Evolutionary conservation across 2,329 filamentous ascomycete species (phyloP).

Genomic region (Nothomitra cinnamomea): DNA sequence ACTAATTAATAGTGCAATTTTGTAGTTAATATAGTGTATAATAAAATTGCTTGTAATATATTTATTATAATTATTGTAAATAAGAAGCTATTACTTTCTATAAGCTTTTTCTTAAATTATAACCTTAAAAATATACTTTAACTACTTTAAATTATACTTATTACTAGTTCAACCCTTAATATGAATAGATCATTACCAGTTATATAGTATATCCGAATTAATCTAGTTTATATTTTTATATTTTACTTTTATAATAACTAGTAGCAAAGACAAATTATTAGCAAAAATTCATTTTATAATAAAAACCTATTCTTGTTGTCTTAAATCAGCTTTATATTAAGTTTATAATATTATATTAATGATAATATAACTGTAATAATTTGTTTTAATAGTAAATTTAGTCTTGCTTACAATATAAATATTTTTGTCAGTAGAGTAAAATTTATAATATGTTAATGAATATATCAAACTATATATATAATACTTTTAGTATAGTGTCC

Average conservation of each 20-base stretch:
- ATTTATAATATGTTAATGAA: not conserved
- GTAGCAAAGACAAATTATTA: not conserved
- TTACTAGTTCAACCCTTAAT: no score
- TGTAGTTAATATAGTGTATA: not conserved
- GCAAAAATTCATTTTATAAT: not conserved
- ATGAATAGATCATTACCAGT: no score
- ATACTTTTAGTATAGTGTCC: not conserved
- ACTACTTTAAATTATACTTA: no score
- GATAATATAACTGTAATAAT: not conserved
- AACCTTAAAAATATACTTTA: no score
- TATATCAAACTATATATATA: not conserved
- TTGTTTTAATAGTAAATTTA: not conserved
- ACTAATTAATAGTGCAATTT: not conserved
- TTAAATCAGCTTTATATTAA: not conserved
- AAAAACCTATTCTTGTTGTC: not conserved
- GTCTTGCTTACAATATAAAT: no score
- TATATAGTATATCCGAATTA: no score
- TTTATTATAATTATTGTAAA: no score
- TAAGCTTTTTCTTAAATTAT: no score
- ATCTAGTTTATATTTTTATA: not conserved
- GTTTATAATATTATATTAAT: not conserved
- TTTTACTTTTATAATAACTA: not conserved
- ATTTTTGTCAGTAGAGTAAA: not conserved
- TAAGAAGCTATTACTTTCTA: no score
- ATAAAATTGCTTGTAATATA: not conserved